phyloP scores from a whole-genome alignment of 768 basidiomycete species.

The Boletus pseudo-olivaceus region DNA sequence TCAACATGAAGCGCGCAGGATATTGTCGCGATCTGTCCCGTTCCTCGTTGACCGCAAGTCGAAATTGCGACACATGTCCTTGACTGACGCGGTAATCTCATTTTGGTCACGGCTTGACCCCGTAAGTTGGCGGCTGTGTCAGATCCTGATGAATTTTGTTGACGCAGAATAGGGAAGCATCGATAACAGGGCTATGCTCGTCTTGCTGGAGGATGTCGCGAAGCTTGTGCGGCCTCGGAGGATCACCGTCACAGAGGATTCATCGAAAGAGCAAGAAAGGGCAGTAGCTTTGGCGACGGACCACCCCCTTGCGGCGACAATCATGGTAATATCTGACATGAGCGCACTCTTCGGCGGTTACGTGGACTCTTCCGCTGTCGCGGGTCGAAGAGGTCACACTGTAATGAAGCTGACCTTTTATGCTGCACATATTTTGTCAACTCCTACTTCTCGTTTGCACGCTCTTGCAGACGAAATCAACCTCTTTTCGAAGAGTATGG shows the following conservation, averaged over 20 bases:
- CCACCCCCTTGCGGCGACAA: conserved; percentile 12
- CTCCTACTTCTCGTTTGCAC: conserved; percentile 41
- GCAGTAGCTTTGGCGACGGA: neutral
- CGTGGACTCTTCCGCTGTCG: neutral
- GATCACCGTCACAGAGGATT: conserved; percentile 13
- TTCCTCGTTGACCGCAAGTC: conserved; percentile 64
- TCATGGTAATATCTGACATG: conserved; percentile 29
- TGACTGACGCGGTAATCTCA: conserved; percentile 55
- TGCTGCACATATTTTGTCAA: conserved; percentile 54
- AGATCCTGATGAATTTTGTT: neutral
- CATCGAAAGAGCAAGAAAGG: neutral
- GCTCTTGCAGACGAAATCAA: conserved; percentile 41
- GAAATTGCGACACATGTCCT: conserved; percentile 45
- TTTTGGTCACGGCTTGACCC: conserved; percentile 61
- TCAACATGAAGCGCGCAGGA: conserved; percentile 40
- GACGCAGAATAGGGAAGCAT: conserved; percentile 30
- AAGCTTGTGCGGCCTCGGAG: conserved; percentile 47
- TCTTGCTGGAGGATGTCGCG: conserved; percentile 56
- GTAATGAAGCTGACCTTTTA: conserved; percentile 69
- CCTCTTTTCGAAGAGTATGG: conserved; percentile 27
- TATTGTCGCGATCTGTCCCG: conserved; percentile 55
- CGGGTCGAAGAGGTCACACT: conserved; percentile 32
- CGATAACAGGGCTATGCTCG: conserved; percentile 40
- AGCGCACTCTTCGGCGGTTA: conserved; percentile 17
- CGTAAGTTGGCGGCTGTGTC: conserved; percentile 15